These are phyloP conservation scores for Amanita rimosa DNA, from an alignment of 768 basidiomycete genomes.

Conservation along the genomic window DNA sequence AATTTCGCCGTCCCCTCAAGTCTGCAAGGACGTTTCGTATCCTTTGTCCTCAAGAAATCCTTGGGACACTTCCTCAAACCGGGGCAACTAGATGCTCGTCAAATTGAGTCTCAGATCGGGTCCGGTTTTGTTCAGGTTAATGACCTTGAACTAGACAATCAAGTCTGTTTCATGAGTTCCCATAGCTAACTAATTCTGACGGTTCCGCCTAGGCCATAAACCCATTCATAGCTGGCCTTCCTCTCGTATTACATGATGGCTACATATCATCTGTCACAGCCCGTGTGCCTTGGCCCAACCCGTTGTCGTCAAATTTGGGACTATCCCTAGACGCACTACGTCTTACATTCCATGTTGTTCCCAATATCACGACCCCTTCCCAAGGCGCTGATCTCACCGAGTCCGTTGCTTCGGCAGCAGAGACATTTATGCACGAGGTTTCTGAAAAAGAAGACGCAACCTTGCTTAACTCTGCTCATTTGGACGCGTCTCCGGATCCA, in stretches of 20 bases:
- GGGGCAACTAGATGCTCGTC: conserved; percentile 76
- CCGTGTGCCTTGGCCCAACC: conserved; percentile 79
- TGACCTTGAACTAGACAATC: conserved; percentile 67
- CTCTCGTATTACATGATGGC: conserved; percentile 59
- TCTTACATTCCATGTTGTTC: conserved; percentile 46
- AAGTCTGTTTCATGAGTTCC: conserved; percentile 34
- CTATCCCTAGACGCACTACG: conserved; percentile 58
- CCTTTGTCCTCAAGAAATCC: conserved; percentile 74
- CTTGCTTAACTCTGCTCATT: conserved; percentile 57
- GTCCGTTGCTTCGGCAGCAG: conserved; percentile 77
- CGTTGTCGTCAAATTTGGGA: conserved; percentile 61
- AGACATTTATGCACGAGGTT: conserved; percentile 81
- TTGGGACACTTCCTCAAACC: conserved; percentile 83
- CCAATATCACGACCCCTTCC: conserved; percentile 13
- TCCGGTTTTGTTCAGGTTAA: conserved; percentile 82
- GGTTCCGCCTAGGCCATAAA: conserved; percentile 61
- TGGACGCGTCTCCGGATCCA: conserved; percentile 22
- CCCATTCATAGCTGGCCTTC: conserved; percentile 48
- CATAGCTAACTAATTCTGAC: conserved; percentile 10
- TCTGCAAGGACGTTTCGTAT: conserved; percentile 83
- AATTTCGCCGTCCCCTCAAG: conserved; percentile 54
- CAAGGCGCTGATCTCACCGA: conserved; percentile 43
- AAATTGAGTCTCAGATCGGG: conserved; percentile 90
- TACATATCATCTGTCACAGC: conserved; percentile 65
- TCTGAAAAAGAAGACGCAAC: conserved; percentile 58